phyloP scores from a whole-genome alignment of 805 yeast species.

The Candida railenensis region DNA sequence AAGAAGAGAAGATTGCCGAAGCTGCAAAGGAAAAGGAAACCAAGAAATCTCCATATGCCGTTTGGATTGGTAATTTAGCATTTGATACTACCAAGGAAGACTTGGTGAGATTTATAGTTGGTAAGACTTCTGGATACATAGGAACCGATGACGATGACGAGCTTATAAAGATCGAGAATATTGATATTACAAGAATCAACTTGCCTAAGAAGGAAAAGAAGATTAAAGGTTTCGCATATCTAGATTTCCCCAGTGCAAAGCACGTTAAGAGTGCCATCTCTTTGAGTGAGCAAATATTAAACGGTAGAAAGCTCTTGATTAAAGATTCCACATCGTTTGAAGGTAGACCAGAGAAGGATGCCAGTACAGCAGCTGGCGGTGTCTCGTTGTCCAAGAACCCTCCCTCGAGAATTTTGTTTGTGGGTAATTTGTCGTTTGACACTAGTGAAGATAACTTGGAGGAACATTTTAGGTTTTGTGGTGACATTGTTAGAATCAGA shows the following conservation, averaged over 20 bases:
- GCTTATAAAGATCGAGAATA: slow-evolving; percentile 42
- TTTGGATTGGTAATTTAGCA: slow-evolving; percentile 93
- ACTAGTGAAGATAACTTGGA: slow-evolving; percentile 77
- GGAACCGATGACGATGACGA: slow-evolving; percentile 18
- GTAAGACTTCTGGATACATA: slow-evolving; percentile 46
- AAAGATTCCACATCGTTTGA: slow-evolving; percentile 79
- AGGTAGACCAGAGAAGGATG: slow-evolving; percentile 72
- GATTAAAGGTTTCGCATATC: slow-evolving; percentile 85
- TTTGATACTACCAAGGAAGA: slow-evolving; percentile 82
- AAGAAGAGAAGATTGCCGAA: slow-evolving; percentile 23
- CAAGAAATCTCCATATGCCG: slow-evolving; percentile 61
- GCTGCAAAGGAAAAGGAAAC: slow-evolving; percentile 25
- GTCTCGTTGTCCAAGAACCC: slow-evolving; percentile 62
- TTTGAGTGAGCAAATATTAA: slow-evolving; percentile 69
- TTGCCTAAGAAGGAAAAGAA: slow-evolving; percentile 74
- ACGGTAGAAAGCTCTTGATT: slow-evolving; percentile 83
- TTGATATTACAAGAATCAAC: slow-evolving; percentile 72
- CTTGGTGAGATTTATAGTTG: slow-evolving; percentile 58
- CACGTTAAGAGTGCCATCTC: slow-evolving; percentile 63
- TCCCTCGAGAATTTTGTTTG: slow-evolving; percentile 84
- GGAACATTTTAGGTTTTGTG: slow-evolving; percentile 87
- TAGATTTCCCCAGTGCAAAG: slow-evolving; percentile 66
- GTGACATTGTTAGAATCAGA: slow-evolving; percentile 78
- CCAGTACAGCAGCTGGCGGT: slow-evolving; percentile 25
- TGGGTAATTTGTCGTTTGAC: slow-evolving; percentile 91